Evolutionary conservation across 495 filamentous ascomycete genomes (phyloP), one percentile per base, ranked within the genome.

Genomic region (Lasiosphaeris hirsuta): DNA sequence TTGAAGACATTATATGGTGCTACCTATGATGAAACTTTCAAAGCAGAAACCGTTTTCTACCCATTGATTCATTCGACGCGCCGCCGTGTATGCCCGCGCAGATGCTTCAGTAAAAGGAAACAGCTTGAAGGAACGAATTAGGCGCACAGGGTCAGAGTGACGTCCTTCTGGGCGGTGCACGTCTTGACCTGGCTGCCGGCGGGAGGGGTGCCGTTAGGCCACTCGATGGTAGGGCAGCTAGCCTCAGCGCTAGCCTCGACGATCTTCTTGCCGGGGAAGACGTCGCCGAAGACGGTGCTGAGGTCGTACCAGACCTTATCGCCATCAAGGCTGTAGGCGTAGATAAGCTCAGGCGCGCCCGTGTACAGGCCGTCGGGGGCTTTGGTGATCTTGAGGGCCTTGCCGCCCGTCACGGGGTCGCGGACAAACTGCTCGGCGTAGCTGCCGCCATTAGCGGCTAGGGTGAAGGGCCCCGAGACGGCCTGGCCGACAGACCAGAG

Each of bases 291-390:
- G 39, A 84, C 79, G 57, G 75, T 72, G 44, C 70, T 77, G 52
- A 85, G 66, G 53, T 84, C 82, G 57, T 84, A 85, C 77, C 76
- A 85, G 45, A 84, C 61, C 13, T 66, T 64, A 55, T 37, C 63
- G 48, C 72, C 72, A 49, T 81, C 77, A 33, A 85, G 71, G 47
- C 75, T 76, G 63, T 83, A 84, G 7, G 80, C 77, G 60, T 77
- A 83, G 67, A 75, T 75, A 47, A 76, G 77, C 69, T 83, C 72
- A 1, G 81, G 69, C 39, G 73, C 75, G 48, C 78, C 79, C 53
- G 76, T 74, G 69, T 77, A 83, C 42, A 85, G 68, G 7, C 82
- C 82, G 61, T 84, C 69, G 53, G 71, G 39, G 10, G 56, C 59
- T 38, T 56, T 69, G 44, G 82, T 81, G 59, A 85, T 75, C 69